These are phyloP conservation scores for Nymphaea colorata DNA, from an alignment of 164 flowering plant species.

Conservation along the genomic window DNA sequence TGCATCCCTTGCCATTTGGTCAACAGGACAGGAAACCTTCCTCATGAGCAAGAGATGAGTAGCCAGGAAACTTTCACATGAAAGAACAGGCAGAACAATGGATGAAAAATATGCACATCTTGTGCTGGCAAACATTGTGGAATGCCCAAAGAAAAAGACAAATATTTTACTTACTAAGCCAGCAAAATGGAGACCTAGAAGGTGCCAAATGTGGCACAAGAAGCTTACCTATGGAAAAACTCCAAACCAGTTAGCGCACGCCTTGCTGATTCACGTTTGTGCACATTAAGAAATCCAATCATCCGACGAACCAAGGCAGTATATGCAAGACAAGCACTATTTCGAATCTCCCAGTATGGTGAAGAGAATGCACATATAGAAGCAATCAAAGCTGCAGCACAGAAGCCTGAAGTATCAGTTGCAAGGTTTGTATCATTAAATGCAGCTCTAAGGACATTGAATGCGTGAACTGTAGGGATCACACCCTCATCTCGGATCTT, in stretches of 20 bases:
- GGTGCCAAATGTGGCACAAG: too few relatives aligned
- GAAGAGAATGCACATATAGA: conserved; percentile 85
- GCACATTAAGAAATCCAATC: conserved; percentile 94
- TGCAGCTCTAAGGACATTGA: conserved; percentile 86
- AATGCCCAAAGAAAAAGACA: too few relatives aligned
- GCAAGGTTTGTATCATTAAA: conserved; percentile 92
- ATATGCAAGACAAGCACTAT: conserved; percentile 92
- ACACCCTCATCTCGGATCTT: conserved; percentile 92
- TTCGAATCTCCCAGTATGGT: conserved; percentile 91
- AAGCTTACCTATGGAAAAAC: conserved; percentile 80
- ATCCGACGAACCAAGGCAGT: conserved; percentile 92
- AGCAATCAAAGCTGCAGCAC: conserved; percentile 87
- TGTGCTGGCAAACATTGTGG: too few relatives aligned
- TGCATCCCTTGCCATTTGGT: too few relatives aligned
- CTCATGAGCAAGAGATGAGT: too few relatives aligned
- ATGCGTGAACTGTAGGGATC: conserved; percentile 93
- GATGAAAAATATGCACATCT: too few relatives aligned
- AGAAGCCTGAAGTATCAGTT: conserved; percentile 86
- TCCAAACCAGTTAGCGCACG: conserved; percentile 88
- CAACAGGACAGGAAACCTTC: too few relatives aligned
- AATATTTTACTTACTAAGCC: too few relatives aligned
- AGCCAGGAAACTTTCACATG: too few relatives aligned
- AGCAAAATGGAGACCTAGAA: too few relatives aligned
- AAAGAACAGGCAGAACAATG: too few relatives aligned
- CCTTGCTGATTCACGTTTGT: conserved; percentile 81